A percentile compares a stretch with the other conserved stretches of the same genome.
Evolutionary conservation across 1,284 basidiomycete genomes (phyloP).

Genomic region (Singerocomus rubriflavus): DNA sequence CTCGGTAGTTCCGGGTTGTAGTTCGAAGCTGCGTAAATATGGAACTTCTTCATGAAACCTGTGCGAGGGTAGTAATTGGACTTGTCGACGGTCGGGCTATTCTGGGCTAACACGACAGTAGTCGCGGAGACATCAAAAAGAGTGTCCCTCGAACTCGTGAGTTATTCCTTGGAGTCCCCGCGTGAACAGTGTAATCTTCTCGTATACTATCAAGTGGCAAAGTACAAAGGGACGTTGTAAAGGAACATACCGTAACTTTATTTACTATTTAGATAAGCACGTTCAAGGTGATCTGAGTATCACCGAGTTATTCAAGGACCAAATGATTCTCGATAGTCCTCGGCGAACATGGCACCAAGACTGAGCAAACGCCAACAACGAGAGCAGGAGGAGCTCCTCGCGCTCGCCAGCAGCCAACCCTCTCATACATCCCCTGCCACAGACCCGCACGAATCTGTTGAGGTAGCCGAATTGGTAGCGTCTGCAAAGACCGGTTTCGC

Average conservation of each 20-base stretch:
- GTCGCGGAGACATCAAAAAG: no score
- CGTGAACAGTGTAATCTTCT: background rate
- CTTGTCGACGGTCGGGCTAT: no score
- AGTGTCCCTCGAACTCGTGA: no score
- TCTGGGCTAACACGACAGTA: no score
- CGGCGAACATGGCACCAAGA: constrained; percentile 58
- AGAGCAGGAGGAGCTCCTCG: constrained; percentile 74
- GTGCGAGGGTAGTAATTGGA: background rate
- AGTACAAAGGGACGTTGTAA: background rate
- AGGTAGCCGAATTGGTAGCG: constrained; percentile 30
- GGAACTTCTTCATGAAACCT: no score
- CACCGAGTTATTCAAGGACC: background rate
- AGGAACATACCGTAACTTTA: background rate
- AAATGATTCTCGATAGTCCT: constrained; percentile 9
- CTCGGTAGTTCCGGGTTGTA: background rate
- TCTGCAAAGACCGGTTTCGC: constrained; percentile 46
- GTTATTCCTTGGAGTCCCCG: no score
- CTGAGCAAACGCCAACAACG: constrained; percentile 85
- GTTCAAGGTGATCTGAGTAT: background rate
- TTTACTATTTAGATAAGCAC: constrained; percentile 3
- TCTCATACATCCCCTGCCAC: constrained; percentile 17
- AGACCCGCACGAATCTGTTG: constrained; percentile 27
- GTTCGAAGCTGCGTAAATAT: no score
- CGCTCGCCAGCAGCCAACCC: constrained; percentile 37
- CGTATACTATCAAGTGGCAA: background rate